Evolutionary conservation across 768 basidiomycete genomes (phyloP).

Genomic region (Agrocybe chaxingu): DNA sequence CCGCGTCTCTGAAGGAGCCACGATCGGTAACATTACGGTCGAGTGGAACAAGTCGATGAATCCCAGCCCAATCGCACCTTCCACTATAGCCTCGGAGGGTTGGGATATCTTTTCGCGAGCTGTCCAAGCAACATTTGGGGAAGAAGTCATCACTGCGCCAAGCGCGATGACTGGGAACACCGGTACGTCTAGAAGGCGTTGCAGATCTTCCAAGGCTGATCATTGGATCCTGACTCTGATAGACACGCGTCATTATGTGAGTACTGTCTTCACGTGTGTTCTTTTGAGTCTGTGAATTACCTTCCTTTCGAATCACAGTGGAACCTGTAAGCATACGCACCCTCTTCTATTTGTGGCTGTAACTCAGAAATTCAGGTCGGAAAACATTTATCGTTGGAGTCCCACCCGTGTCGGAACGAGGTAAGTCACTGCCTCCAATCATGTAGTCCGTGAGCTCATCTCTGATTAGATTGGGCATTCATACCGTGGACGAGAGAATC

Average conservation of each 20-base stretch:
- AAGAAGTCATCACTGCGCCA: slow-evolving; percentile 22
- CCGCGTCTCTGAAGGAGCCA: slow-evolving; percentile 13
- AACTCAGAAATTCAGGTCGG: slow-evolving; percentile 13
- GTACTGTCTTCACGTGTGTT: slow-evolving; percentile 1
- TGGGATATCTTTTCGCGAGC: slow-evolving; percentile 24
- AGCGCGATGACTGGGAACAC: slow-evolving; percentile 31
- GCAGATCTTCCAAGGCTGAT: not conserved
- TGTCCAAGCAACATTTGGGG: slow-evolving; percentile 25
- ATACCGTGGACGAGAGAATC: slow-evolving; percentile 28
- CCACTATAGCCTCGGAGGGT: slow-evolving; percentile 14
- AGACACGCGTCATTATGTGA: slow-evolving; percentile 29
- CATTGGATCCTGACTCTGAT: not conserved
- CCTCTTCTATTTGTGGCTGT: not conserved
- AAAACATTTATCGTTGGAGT: slow-evolving; percentile 29
- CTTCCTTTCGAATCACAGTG: slow-evolving; percentile 11
- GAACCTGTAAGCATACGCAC: slow-evolving; percentile 17
- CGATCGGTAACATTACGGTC: slow-evolving; percentile 25
- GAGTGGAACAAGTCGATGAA: slow-evolving; percentile 14
- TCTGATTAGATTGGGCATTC: slow-evolving; percentile 21
- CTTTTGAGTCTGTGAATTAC: not conserved
- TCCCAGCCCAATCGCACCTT: slow-evolving; percentile 25
- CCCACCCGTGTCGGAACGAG: slow-evolving; percentile 23
- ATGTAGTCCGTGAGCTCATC: not conserved
- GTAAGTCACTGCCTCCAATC: slow-evolving; percentile 3
- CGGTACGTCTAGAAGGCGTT: slow-evolving; percentile 10